A percentile compares a stretch with the other conserved stretches of the same genome.
Evolutionary conservation across 495 filamentous ascomycete species (phyloP).

Genomic region (Pyrenula aspistea): DNA sequence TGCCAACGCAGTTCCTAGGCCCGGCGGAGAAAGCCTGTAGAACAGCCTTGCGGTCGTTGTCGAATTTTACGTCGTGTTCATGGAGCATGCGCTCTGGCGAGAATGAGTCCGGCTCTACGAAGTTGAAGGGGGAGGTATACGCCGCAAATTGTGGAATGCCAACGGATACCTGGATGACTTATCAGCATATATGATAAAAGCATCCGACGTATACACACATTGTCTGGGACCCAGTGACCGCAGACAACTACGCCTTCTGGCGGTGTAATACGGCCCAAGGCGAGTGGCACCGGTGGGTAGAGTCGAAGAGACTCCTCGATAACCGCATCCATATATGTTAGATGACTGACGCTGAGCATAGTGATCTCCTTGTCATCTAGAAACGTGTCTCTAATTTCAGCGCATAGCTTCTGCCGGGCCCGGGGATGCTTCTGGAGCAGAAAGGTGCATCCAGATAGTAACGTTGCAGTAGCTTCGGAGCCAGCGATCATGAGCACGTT

Average conservation of each 20-base stretch:
- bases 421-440: constrained; percentile 33
- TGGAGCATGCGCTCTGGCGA: constrained; percentile 13
- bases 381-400: constrained; percentile 39
- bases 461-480: constrained; percentile 49
- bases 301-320: constrained; percentile 46
- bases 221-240: constrained; percentile 27
- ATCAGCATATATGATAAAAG: constrained; percentile 1
- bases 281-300: constrained; percentile 42
- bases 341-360: constrained; percentile 25
- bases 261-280: constrained; percentile 31
- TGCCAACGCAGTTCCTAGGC: constrained; percentile 46
- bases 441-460: constrained; percentile 40
- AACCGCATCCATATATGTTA: constrained; percentile 43
- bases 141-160: constrained; percentile 36
- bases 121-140: constrained; percentile 31
- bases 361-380: constrained; percentile 40
- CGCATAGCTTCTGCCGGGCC: constrained; percentile 25
- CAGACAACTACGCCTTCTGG: constrained; percentile 30
- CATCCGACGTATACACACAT: constrained; percentile 9
- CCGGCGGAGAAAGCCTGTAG: constrained; percentile 46
- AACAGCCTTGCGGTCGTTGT: constrained; percentile 29
- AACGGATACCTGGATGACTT: constrained; percentile 30
- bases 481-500: constrained; percentile 37
- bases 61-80: constrained; percentile 12
- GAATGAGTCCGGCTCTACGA: constrained; percentile 37